Evolutionary conservation across 2,329 filamentous ascomycete species (phyloP), one percentile per base, ranked within the genome.

Genomic region (Penicillium sp.): DNA sequence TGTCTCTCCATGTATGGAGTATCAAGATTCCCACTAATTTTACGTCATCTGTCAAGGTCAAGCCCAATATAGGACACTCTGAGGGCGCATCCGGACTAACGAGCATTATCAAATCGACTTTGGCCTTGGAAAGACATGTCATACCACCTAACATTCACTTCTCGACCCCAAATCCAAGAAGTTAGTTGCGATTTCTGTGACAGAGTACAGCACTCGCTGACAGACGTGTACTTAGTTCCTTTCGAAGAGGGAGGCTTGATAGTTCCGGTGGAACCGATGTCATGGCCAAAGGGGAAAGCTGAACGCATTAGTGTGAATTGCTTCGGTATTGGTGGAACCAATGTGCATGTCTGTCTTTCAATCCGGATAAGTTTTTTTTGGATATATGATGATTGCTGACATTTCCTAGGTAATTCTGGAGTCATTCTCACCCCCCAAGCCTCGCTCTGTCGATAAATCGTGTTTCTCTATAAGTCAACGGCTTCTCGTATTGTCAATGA

Each of bases 71-170:
- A 12, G 79, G 79, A 0, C 80, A 82, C 52, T 59, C 62, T 0
- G 79, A 80, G 55, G 72, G 68, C 0, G 75, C 77, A 0, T 70
- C 73, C 1, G 79, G 77, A 0, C 43, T 81, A 0, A 67, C 68
- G 0, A 67, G 67, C 0, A 18, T 81, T 2, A 69, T 82, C 15
- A 82, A 82, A 49, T 63, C 64, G 12, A 60, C 75, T 1, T 42
- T 80, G 10, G 68, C 70, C 0, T 50, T 79, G 1, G 76, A 80
- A 50, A 62, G 72, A 5, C 58, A 58, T 1, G 65, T 54, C 2
- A 59, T 63, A 17, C 56, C 59, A 0, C 56, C 58, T 0, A 59
- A 54, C 20, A 2, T 52, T 7, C 32, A 58, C 8, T 60, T 61
- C 21, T 7, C 12, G 0, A 75, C 69, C 15, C 71, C 75, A 33